Evolutionary conservation across 2,329 filamentous ascomycete genomes (phyloP).

Genomic region (Colletotrichum horii): DNA sequence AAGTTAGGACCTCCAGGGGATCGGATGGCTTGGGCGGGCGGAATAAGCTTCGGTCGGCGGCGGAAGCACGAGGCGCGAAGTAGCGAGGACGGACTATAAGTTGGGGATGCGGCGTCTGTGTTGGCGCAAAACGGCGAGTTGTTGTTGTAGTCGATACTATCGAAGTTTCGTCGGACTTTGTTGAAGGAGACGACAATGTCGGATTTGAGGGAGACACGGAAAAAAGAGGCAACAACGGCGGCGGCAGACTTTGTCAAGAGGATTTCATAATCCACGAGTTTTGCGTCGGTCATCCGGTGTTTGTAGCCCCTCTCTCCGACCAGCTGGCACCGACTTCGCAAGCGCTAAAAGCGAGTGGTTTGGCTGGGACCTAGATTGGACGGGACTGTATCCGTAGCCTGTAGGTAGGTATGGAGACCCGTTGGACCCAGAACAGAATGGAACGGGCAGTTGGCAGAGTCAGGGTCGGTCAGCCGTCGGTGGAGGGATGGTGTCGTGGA

Average conservation of each 20-base stretch:
- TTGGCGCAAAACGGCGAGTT: neutral
- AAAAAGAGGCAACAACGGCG: neutral
- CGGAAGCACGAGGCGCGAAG: conserved; percentile 9
- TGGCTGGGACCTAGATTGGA: too few species aligned
- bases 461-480: neutral
- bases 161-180: neutral
- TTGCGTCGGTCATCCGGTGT: conserved; percentile 16
- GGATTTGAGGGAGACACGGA: neutral
- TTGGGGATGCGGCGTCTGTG: neutral
- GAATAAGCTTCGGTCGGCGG: conserved; percentile 16
- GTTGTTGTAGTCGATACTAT: neutral
- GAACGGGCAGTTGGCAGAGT: neutral
- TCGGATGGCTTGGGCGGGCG: conserved; percentile 12
- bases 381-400: neutral
- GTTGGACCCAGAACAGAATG: neutral
- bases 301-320: conserved; percentile 16
- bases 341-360: conserved; percentile 17
- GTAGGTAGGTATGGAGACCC: neutral
- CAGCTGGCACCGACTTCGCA: conserved; percentile 13
- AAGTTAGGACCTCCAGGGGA: neutral
- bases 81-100: neutral
- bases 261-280: conserved; percentile 17
- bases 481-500: conserved; percentile 9
- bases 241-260: neutral
- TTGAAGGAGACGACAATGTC: neutral